A percentile compares a stretch with the other conserved stretches of the same genome.
phyloP scores from a whole-genome alignment of 495 filamentous ascomycete species.

The Tuber melanosporum region DNA sequence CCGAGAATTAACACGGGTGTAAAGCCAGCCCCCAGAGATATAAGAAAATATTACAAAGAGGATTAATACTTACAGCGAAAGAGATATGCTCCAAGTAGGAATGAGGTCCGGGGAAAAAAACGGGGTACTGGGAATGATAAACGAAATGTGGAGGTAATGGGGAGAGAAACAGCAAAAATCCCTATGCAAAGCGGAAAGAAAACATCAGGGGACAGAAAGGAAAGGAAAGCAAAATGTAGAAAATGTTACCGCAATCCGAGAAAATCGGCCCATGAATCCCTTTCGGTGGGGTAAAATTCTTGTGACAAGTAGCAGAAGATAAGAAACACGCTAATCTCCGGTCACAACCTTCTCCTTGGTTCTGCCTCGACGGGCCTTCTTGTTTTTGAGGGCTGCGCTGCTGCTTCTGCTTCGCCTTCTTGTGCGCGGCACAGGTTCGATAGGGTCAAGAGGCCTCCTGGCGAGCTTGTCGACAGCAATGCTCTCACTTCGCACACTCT shows the following conservation, averaged over 20 bases:
- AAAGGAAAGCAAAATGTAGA: conserved; percentile 23
- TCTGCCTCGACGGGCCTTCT: conserved; percentile 23
- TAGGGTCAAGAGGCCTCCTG: conserved; percentile 21
- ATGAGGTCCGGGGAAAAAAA: background rate
- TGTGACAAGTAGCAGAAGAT: background rate
- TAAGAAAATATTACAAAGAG: conserved; percentile 35
- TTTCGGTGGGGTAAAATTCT: conserved; percentile 13
- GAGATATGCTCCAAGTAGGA: conserved; percentile 14
- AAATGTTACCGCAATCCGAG: conserved; percentile 23
- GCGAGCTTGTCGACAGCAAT: conserved; percentile 23
- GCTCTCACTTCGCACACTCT: conserved; percentile 25
- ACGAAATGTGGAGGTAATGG: conserved; percentile 20
- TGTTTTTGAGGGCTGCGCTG: conserved; percentile 29
- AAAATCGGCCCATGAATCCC: conserved; percentile 11
- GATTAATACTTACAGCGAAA: conserved; percentile 38
- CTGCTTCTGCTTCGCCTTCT: conserved; percentile 34
- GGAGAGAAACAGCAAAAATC: conserved; percentile 14
- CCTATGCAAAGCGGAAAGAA: conserved; percentile 19
- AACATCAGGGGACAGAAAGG: conserved; percentile 1
- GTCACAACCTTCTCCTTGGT: conserved; percentile 28
- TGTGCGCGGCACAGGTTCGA: conserved; percentile 13
- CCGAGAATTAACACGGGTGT: conserved; percentile 3
- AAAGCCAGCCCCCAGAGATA: conserved; percentile 11
- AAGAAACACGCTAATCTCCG: conserved; percentile 4
- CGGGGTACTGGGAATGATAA: conserved; percentile 13